Evolutionary conservation across 805 yeast species (phyloP), one percentile per base, ranked within the genome.

Genomic region (Aciculoconidium aculeatum): DNA sequence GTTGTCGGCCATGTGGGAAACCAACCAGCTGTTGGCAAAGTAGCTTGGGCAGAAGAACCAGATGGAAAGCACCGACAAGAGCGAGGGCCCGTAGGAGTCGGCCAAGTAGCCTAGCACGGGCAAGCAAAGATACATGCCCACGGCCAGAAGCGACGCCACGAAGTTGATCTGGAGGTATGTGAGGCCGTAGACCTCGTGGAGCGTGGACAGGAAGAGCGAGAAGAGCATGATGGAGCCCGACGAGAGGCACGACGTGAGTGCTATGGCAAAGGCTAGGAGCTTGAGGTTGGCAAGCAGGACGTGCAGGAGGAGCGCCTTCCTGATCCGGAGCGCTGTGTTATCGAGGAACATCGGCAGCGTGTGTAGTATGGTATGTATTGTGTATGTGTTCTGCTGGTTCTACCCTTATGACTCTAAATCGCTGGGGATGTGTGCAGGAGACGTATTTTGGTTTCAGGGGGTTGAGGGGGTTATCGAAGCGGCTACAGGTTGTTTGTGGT

Each of bases 151-250:
- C 16, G 86, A 78, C 4, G 94, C 81, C 8, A 90, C 75, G 32
- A 76, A 54, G 55, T 90, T 92, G 51, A 71, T 65, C 28, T 65
- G 55, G 30, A 83, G 61, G 40, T 85, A 85, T 1, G 77, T 55
- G 45, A 81, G 77, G 3, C 74, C 70, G 27, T 81, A 58, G n/a
- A 60, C 51, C 8, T 58, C 49, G 34, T 75, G 77, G 50, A 92
- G 73, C 10, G 78, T 72, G 11, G 80, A 71, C 5, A 95, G 73
- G 54, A 80, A 88, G 22, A 90, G 60, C 6, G 96, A 80, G 50
- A 87, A 85, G 12, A 88, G 67, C 35, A 85, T 67, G 29, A 90
- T 81, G 4, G 94, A 82, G 0, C 95, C 96, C 14, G 86, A 77
- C 26, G 80, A 69, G 2, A 86, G 61, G 54, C 95, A 82, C 30